Percentiles rank a stretch among this genome's conserved stretches.
Conservation (phyloP, 139 green algal species). For the Eudorina sp. region DNA sequence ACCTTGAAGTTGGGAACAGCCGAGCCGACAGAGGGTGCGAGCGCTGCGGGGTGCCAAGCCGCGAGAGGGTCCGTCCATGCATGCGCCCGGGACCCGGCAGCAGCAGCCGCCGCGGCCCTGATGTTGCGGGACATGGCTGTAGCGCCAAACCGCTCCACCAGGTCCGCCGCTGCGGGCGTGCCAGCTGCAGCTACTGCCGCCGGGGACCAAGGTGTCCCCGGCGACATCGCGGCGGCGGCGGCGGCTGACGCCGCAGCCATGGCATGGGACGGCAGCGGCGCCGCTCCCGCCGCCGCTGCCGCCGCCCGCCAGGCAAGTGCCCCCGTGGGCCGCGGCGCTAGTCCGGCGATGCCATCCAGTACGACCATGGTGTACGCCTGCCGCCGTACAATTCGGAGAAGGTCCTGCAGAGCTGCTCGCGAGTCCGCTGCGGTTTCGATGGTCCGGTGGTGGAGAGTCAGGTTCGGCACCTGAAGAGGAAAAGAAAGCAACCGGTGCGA, state of each 20-base stretch:
- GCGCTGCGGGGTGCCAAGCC: neutral
- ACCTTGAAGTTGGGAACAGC: conserved; percentile 19
- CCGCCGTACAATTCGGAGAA: neutral
- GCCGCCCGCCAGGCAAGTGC: too few relatives aligned
- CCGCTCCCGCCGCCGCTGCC: neutral
- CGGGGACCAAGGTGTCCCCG: too few relatives aligned
- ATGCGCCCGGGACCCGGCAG: too few relatives aligned
- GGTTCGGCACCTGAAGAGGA: conserved; percentile 15
- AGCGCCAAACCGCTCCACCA: too few relatives aligned
- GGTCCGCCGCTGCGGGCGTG: neutral
- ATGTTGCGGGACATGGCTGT: too few relatives aligned
- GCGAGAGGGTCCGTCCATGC: too few relatives aligned
- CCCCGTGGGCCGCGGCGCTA: conserved; percentile 22
- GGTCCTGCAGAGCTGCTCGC: neutral
- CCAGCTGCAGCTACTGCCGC: too few relatives aligned
- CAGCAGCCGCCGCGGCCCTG: too few relatives aligned
- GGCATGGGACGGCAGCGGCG: neutral
- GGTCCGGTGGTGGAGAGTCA: neutral
- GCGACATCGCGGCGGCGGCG: too few relatives aligned
- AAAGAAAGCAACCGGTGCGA: too few relatives aligned
- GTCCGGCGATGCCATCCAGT: conserved; percentile 8
- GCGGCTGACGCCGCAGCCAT: too few relatives aligned
- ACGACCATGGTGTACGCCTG: conserved; percentile 17
- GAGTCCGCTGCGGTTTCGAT: neutral
- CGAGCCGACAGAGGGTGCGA: neutral